Evolutionary conservation across 2,329 filamentous ascomycete species (phyloP), one percentile per base, ranked within the genome.

Genomic region (Talaromyces sp.): DNA sequence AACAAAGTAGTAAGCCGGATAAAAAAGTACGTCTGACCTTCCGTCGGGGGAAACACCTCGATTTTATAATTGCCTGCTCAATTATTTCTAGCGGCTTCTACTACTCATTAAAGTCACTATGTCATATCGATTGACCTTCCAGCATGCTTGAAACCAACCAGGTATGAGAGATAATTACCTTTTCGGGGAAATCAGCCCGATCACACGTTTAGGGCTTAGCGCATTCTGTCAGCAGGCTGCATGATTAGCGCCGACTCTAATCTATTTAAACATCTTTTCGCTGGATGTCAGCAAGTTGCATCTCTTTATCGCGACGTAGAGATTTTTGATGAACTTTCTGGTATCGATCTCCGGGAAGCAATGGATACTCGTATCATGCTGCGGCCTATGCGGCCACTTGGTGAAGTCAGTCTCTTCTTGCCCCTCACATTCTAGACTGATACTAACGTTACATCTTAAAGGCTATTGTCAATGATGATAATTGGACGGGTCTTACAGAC

Each of bases 401-500:
- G 51, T 29, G 47, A 65, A 27, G 58, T 65, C 2, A 38, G 5
- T 38, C 13, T n/a, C 4, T 47, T 47, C 43, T 25, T 25, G 22
- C 10, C 25, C 17, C 7, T 7, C 1, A 8, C 13, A 27, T 40
- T 47, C 2, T 51, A n/a, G 15, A n/a, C 5, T 53, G 13, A 13
- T 22, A 59, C 43, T 59, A 15, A 19, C 27, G 40, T 22, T 5
- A 15, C 2, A 8, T 36, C 11, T 4, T n/a, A 40, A 31, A 64
- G 54, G 62, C 62, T 2, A 15, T 64, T 29, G 19, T 64, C 36
- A 38, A 64, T 34, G 54, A 59, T 53, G 67, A 69, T 40, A 60
- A 69, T 47, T 69, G 67, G 67, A 68, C 54, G 31, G 64, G 66
- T 11, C 51, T 62, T 13, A 65, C 66, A 34, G 70, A 71, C 51